Evolutionary conservation across 768 basidiomycete genomes (phyloP), one percentile per base, ranked within the genome.

Genomic region (Austroboletus festivus): DNA sequence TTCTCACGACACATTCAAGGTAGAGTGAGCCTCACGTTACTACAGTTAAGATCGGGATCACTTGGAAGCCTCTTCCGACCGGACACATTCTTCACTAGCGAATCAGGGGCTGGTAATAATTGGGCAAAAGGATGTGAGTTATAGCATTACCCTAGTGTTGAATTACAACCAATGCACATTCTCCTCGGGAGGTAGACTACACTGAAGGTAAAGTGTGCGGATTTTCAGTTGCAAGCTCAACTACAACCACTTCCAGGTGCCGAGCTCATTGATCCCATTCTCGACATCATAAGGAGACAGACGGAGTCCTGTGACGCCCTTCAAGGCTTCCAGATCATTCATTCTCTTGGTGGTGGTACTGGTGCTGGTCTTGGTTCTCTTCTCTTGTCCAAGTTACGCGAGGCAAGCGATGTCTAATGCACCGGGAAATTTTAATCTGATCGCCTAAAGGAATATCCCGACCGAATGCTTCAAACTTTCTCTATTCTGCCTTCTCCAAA

Each of bases 61-160:
- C 69, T 89, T 33, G 93, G 93, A 3, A 57, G 63, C 8, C 74
- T 98, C 6, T 96, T 93, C 71, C 80, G 85, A 42, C 94, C 94
- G 2, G 92, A 93, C 62, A 95, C 90, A 2, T 95, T 79, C 63
- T 64, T 93, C 40, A 78, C 80, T 31, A 77, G 82, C 6, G 68
- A 77, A 38, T 71, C 72, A 48, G 78, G 82, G 42, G 84, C 93
- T 1, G 93, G 93, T 16, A 96, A 97, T 60, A 95, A 94, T 54
- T 96, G 91, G 89, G 93, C 92, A 15, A 95, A 96, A 71, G 91
- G 89, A 77, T 89, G 89, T 89, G 58, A 70, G 85, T 70, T 45
- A 44, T 9, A 12, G 9, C 73, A 35, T 31, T 35, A n/a, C 40
- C 21, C 21, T 48, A 28, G 18, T 48, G 35, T 37, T 45, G 21